Conservation (phyloP, 257 asterid genomes). For the Lycium barbarum region DNA sequence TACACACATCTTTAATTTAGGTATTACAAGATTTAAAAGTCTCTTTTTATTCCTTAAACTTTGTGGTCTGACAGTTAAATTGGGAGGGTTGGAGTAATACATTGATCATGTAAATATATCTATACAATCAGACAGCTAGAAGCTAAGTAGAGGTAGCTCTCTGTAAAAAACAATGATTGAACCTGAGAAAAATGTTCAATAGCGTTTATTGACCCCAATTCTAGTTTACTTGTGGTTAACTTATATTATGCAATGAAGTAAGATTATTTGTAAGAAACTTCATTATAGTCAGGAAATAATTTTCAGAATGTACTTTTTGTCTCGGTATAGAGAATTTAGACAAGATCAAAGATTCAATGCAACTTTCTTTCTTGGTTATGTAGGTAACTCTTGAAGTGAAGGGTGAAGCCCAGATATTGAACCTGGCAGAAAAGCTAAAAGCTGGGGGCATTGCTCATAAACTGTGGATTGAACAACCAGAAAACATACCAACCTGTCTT, state of each 20-base stretch:
- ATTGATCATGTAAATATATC: background rate
- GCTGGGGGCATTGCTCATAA: constrained; percentile 74
- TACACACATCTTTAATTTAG: no score
- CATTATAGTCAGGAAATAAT: background rate
- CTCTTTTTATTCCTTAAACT: no score
- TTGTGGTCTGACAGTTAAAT: no score
- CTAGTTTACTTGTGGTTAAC: background rate
- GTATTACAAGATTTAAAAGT: no score
- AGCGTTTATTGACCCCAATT: no score
- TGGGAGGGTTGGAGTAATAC: background rate
- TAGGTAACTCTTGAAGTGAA: constrained; percentile 96
- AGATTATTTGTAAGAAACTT: constrained; percentile 14
- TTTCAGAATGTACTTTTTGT: background rate
- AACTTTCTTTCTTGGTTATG: constrained; percentile 15
- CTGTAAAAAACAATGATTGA: background rate
- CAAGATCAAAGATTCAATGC: background rate
- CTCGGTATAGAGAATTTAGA: background rate
- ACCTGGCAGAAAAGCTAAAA: constrained; percentile 77
- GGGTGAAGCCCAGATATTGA: constrained; percentile 77
- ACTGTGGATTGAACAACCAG: constrained; percentile 95
- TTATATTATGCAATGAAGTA: background rate
- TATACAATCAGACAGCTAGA: background rate
- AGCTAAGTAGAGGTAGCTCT: background rate
- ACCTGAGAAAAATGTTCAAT: background rate
- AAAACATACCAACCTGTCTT: constrained; percentile 87